phyloP scores from a whole-genome alignment of 2,329 filamentous ascomycete species.

The Fusarium pseudonygamai region DNA sequence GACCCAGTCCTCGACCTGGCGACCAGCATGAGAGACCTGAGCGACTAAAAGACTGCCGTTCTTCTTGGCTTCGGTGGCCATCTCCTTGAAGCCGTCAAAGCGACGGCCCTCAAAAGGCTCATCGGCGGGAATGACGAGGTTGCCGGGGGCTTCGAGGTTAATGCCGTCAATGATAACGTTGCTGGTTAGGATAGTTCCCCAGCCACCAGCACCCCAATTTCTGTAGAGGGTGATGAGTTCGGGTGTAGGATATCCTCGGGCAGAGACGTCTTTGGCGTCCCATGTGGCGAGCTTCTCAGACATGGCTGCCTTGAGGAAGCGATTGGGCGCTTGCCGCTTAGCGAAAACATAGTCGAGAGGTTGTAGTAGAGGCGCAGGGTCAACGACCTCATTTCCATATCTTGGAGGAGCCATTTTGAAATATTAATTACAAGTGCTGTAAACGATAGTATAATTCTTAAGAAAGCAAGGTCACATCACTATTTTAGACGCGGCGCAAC shows the following conservation, averaged over 20 bases:
- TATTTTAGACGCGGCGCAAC: not conserved
- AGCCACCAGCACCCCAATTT: slow-evolving; percentile 27
- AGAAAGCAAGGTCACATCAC: not conserved
- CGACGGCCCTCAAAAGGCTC: slow-evolving; percentile 20
- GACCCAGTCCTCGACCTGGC: slow-evolving; percentile 29
- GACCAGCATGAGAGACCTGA: slow-evolving; percentile 27
- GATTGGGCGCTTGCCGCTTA: slow-evolving; percentile 20
- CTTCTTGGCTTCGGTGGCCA: slow-evolving; percentile 16
- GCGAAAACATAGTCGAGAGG: slow-evolving; percentile 26
- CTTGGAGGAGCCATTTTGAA: slow-evolving; percentile 9
- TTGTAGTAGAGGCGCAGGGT: slow-evolving; percentile 19
- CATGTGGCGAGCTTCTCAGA: slow-evolving; percentile 29
- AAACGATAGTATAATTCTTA: not conserved
- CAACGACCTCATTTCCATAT: slow-evolving; percentile 20
- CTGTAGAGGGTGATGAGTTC: slow-evolving; percentile 26
- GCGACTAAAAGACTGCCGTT: slow-evolving; percentile 17
- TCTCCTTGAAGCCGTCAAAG: slow-evolving; percentile 25
- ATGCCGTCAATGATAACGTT: slow-evolving; percentile 25
- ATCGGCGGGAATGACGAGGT: slow-evolving; percentile 5
- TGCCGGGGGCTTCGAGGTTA: slow-evolving; percentile 24
- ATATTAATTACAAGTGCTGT: not conserved
- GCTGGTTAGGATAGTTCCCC: slow-evolving; percentile 22
- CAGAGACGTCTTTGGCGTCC: slow-evolving; percentile 23
- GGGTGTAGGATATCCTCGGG: slow-evolving; percentile 19
- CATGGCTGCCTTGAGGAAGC: slow-evolving; percentile 32